These are phyloP conservation scores for Cyclotella baltica DNA, from an alignment of 108 stramenopile genomes.

Conservation along the genomic window DNA sequence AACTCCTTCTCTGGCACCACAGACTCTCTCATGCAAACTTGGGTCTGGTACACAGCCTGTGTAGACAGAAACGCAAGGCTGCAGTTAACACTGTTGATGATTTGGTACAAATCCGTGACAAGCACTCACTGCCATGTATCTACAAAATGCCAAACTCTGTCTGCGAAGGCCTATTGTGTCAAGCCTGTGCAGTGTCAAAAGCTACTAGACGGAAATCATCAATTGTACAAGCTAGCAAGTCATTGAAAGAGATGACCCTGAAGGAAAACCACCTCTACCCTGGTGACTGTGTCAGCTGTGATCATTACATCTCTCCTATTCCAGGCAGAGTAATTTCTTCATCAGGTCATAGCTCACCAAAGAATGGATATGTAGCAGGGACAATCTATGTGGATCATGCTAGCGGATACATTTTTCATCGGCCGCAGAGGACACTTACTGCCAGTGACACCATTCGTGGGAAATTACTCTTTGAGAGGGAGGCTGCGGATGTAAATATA, in stretches of 20 bases:
- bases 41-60: neutral
- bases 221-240: neutral
- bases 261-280: slow-evolving; percentile 29
- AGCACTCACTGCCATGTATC: neutral
- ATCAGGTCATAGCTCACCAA: slow-evolving; percentile 37
- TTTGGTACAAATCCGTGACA: neutral
- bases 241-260: neutral
- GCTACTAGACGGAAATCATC: slow-evolving; percentile 5
- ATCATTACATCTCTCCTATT: too few species aligned
- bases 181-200: neutral
- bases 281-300: slow-evolving; percentile 49
- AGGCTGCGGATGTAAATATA: too few species aligned
- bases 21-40: slow-evolving; percentile 8
- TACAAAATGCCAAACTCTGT: neutral
- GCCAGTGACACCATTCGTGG: slow-evolving; percentile 62
- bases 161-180: neutral
- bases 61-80: neutral
- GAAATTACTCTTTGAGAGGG: too few species aligned
- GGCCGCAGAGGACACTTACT: slow-evolving; percentile 30
- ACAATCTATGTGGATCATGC: slow-evolving; percentile 60
- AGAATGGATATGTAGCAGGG: slow-evolving; percentile 34
- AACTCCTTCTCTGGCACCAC: slow-evolving; percentile 21
- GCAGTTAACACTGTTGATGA: neutral
- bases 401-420: slow-evolving; percentile 18
- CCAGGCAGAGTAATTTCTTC: slow-evolving; percentile 46